Evolutionary conservation across 2,329 filamentous ascomycete genomes (phyloP), one percentile per base, ranked within the genome.

Genomic region (Pseudocercospora musae): DNA sequence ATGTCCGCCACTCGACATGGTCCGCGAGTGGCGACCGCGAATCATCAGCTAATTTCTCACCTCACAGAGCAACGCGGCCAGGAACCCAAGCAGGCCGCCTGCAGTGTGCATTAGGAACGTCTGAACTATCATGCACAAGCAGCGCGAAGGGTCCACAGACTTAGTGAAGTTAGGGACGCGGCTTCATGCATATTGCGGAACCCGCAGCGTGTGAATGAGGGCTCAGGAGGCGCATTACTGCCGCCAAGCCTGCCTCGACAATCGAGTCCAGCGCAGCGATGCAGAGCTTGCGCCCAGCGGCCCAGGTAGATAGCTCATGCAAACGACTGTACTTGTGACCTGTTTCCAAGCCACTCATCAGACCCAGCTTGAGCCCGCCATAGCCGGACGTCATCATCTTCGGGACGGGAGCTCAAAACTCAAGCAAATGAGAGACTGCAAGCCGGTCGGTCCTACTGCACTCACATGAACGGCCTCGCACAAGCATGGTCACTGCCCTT

Each of bases 281-380:
- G 42, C 52, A 21, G 52, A 40, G 37, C 37, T 40, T 42, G 37
- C 31, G 37, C 49, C 60, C 59, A 58, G 57, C 23, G 3, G 6
- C 6, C 23, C 6, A 25, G 3, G n/a, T n/a, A n/a, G 3, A 57
- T 33, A 57, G 58, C 54, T 62, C 64, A 62, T 66, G 66, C 62
- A 65, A 58, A 52, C 62, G 44, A 59, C 40, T 63, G 66, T 58
- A 59, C 64, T 61, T 58, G 66, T 68, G 66, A 66, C 66, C 64
- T 66, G 58, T 44, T 54, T 48, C 40, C 54, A 48, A 33, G 46
- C 52, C 64, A 61, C 40, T 60, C 50, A 52, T n/a, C n/a, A n/a
- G 59, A 55, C 60, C 50, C 53, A 40, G 37, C 48, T 18, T 31
- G 18, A 31, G 56, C 48, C 57, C 58, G 60, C 44, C 57, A 23